These are phyloP conservation scores for Talaromyces sp. DNA, from an alignment of 2,329 filamentous ascomycete species.

Conservation along the genomic window DNA sequence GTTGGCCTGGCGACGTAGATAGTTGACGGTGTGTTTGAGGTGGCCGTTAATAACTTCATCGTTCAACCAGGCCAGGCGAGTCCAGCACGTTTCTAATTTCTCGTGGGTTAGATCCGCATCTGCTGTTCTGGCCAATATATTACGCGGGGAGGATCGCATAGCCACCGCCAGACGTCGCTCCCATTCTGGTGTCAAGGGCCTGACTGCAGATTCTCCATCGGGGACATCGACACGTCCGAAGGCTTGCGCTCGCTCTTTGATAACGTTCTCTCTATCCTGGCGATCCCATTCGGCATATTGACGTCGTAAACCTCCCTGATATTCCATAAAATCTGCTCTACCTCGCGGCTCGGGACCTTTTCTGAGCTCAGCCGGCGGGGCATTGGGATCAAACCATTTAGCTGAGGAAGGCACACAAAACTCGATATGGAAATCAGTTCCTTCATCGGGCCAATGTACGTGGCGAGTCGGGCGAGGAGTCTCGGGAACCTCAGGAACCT, in stretches of 20 bases:
- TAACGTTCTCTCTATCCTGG: slow-evolving; percentile 13
- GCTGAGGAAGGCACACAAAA: slow-evolving; percentile 9
- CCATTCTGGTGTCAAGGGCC: slow-evolving; percentile 37
- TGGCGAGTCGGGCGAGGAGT: background rate
- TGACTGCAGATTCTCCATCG: slow-evolving; percentile 33
- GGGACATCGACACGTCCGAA: slow-evolving; percentile 22
- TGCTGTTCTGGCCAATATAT: slow-evolving; percentile 31
- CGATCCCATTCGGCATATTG: slow-evolving; percentile 22
- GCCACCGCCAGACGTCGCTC: slow-evolving; percentile 31
- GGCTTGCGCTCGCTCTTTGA: slow-evolving; percentile 2
- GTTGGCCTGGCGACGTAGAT: slow-evolving; percentile 32
- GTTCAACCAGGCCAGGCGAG: slow-evolving; percentile 41
- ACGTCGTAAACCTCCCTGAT: background rate
- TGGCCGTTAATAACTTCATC: slow-evolving; percentile 48
- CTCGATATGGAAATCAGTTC: background rate
- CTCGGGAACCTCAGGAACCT: background rate
- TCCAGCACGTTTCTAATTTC: slow-evolving; percentile 38
- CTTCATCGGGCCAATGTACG: background rate
- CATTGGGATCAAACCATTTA: background rate
- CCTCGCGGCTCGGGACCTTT: background rate
- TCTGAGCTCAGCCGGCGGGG: background rate
- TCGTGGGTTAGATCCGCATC: slow-evolving; percentile 37
- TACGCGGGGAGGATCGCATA: slow-evolving; percentile 26
- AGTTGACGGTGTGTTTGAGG: slow-evolving; percentile 40
- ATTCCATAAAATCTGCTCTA: background rate